A percentile compares a stretch with the other conserved stretches of the same genome.
Evolutionary conservation across 2,329 filamentous ascomycete species (phyloP).

Genomic region (Epicoccum nigrum): DNA sequence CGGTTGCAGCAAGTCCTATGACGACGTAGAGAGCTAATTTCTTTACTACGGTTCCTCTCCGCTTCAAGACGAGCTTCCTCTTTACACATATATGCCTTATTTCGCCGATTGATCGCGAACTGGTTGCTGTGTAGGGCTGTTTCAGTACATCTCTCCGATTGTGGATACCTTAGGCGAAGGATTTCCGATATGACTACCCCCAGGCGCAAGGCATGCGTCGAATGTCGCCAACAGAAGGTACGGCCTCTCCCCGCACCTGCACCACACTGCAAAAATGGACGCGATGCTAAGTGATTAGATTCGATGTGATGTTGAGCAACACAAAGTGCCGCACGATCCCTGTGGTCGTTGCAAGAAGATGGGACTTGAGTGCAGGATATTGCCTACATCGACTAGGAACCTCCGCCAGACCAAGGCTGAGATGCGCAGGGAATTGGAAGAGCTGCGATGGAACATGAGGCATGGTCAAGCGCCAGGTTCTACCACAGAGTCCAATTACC

Average conservation of each 20-base stretch:
- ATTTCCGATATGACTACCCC: conserved; percentile 41
- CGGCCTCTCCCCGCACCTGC: conserved; percentile 1
- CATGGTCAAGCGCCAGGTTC: conserved; percentile 24
- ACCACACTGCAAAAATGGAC: conserved; percentile 2
- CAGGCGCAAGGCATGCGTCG: conserved; percentile 46
- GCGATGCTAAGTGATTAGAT: conserved; percentile 36
- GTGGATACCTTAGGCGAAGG: conserved; percentile 32
- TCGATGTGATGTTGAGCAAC: conserved; percentile 48
- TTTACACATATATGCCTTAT: conserved; percentile 32
- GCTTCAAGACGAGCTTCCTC: conserved; percentile 26
- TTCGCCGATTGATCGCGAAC: conserved; percentile 35
- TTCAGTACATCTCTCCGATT: conserved; percentile 21
- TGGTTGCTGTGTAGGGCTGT: conserved; percentile 27
- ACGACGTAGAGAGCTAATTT: conserved; percentile 41
- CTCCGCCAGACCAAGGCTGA: conserved; percentile 47
- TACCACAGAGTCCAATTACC: conserved; percentile 31
- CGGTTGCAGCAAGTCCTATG: conserved; percentile 35
- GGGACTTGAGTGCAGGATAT: conserved; percentile 44
- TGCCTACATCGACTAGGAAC: conserved; percentile 46
- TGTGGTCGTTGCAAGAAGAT: conserved; percentile 46
- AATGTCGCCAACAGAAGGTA: conserved; percentile 49
- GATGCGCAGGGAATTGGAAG: conserved; percentile 47
- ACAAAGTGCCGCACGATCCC: conserved; percentile 45
- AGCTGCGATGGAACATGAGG: conserved; percentile 45
- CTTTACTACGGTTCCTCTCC: conserved; percentile 24